Conservation (phyloP, 176 grass and related monocot species). For the Oryza meridionalis region DNA sequence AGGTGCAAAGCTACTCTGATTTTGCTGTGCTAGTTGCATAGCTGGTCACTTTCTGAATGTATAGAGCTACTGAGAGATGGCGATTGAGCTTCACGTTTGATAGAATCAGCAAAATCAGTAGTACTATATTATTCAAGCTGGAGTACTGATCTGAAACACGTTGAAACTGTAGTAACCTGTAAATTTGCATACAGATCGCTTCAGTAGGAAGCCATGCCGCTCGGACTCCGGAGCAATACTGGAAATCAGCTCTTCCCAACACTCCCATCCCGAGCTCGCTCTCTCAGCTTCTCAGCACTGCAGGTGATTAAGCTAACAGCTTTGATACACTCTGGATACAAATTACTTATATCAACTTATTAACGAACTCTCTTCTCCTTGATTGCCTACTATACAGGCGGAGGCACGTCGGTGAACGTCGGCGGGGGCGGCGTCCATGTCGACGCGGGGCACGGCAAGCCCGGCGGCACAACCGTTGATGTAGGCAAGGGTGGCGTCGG, state of each 20-base stretch:
- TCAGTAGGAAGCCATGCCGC: conserved; percentile 60
- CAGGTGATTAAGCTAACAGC: conserved; percentile 19
- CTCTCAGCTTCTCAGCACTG: conserved; percentile 44
- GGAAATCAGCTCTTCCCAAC: conserved; percentile 60
- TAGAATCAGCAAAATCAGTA: background rate
- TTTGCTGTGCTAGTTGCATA: conserved; percentile 4
- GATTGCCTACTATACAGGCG: conserved; percentile 35
- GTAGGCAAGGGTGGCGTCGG: conserved; percentile 48
- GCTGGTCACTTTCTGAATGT: background rate
- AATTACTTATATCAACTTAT: background rate
- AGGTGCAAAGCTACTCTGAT: background rate
- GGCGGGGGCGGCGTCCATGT: conserved; percentile 62
- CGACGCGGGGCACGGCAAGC: conserved; percentile 45
- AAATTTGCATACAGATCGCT: conserved; percentile 41
- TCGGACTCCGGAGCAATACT: conserved; percentile 55
- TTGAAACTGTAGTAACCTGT: background rate
- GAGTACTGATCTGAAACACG: background rate
- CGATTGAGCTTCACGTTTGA: background rate
- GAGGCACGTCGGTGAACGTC: conserved; percentile 55
- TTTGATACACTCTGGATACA: background rate
- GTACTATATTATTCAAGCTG: background rate
- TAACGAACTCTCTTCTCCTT: conserved; percentile 2
- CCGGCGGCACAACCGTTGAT: conserved; percentile 43
- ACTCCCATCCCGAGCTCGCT: conserved; percentile 68
- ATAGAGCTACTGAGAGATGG: background rate